Percentiles rank a stretch among this genome's conserved stretches.
phyloP scores from a whole-genome alignment of 768 basidiomycete genomes.

The Xerocomus brunneocitrinus region DNA sequence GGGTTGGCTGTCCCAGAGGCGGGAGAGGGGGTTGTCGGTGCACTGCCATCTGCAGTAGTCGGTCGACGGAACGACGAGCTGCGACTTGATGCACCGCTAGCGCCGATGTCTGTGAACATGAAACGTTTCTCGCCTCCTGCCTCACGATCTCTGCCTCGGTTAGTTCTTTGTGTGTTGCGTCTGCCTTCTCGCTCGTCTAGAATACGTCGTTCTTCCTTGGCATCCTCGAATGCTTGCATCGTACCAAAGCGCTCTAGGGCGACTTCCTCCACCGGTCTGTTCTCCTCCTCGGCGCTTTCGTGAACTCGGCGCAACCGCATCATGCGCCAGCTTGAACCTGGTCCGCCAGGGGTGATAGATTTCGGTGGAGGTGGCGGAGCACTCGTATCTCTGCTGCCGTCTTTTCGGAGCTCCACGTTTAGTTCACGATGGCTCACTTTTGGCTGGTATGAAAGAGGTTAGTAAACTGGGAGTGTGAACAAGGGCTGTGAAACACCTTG shows the following conservation, averaged over 20 bases:
- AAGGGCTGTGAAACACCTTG: conserved; percentile 43
- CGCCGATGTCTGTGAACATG: conserved; percentile 63
- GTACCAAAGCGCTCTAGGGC: conserved; percentile 87
- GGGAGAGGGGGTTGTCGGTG: conserved; percentile 55
- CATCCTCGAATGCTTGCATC: conserved; percentile 82
- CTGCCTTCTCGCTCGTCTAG: conserved; percentile 77
- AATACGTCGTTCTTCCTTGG: conserved; percentile 77
- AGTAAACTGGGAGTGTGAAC: conserved; percentile 2
- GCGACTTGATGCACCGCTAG: conserved; percentile 67
- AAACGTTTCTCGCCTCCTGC: conserved; percentile 47
- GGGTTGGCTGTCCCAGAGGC: conserved; percentile 23
- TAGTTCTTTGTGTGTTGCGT: conserved; percentile 36
- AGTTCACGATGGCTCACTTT: conserved; percentile 60
- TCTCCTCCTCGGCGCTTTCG: conserved; percentile 87
- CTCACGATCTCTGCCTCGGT: conserved; percentile 37
- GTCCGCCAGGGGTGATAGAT: conserved; percentile 71
- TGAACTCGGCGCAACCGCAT: conserved; percentile 88
- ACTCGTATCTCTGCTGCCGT: conserved; percentile 37
- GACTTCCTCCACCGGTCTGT: conserved; percentile 64
- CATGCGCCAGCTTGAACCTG: conserved; percentile 97
- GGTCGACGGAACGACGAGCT: conserved; percentile 87
- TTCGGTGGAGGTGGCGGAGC: conserved; percentile 39
- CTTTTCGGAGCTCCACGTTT: conserved; percentile 52
- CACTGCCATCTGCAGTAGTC: conserved; percentile 51
- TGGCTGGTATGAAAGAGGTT: conserved; percentile 37